phyloP scores from a whole-genome alignment of 805 yeast genomes.

The Wickerhamiella lipophila region DNA sequence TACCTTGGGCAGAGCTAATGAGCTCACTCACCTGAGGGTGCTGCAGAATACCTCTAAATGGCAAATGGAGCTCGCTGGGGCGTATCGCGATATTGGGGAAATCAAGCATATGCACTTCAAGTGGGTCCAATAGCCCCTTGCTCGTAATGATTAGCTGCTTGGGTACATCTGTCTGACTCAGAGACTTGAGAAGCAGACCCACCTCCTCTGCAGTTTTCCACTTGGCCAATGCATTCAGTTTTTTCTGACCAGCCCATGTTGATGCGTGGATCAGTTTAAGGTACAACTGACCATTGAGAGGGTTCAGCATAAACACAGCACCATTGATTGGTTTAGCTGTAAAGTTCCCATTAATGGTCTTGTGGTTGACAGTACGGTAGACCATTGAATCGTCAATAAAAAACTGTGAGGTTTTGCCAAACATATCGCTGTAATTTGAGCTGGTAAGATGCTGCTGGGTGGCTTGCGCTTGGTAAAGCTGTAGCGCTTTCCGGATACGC shows the following conservation, averaged over 20 bases:
- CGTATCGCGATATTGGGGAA: constrained; percentile 85
- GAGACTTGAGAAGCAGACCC: constrained; percentile 74
- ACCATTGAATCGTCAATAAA: constrained; percentile 92
- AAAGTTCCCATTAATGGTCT: constrained; percentile 83
- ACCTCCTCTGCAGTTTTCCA: constrained; percentile 99
- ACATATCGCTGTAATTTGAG: constrained; percentile 77
- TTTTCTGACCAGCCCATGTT: constrained; percentile 94
- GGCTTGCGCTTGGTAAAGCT: constrained; percentile 84
- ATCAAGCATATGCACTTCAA: constrained; percentile 93
- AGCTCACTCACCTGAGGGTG: constrained; percentile 67
- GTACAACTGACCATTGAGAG: constrained; percentile 80
- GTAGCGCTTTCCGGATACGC: constrained; percentile 86
- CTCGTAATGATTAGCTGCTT: constrained; percentile 82
- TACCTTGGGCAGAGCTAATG: constrained; percentile 77
- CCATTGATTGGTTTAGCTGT: constrained; percentile 92
- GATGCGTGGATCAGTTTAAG: constrained; percentile 84
- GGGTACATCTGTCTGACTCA: constrained; percentile 91
- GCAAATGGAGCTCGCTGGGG: constrained; percentile 77
- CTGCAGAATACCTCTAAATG: constrained; percentile 76
- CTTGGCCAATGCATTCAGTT: constrained; percentile 83
- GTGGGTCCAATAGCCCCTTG: constrained; percentile 83
- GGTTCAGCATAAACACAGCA: constrained; percentile 77
- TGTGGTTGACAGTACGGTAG: constrained; percentile 81
- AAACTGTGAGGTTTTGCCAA: constrained; percentile 54
- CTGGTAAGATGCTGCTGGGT: constrained; percentile 86